These are phyloP conservation scores for Bjerkandera adusta DNA, from an alignment of 1,284 basidiomycete species.

Conservation along the genomic window DNA sequence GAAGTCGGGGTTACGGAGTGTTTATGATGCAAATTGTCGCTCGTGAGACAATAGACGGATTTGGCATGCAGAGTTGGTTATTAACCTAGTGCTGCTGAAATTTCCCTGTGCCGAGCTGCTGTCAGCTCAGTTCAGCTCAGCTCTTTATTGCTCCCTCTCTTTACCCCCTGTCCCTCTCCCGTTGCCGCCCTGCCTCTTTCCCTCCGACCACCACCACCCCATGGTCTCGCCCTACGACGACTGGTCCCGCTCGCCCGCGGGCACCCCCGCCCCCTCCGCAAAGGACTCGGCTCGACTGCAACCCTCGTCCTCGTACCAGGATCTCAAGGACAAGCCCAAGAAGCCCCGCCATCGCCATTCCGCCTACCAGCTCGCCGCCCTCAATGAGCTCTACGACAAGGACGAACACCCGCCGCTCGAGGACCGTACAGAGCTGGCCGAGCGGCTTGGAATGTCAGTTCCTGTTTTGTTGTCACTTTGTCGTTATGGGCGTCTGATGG, in stretches of 20 bases:
- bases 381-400: constrained; percentile 74
- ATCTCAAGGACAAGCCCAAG: constrained; percentile 47
- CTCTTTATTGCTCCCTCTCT: constrained; percentile 22
- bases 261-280: constrained; percentile 19
- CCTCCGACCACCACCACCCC: constrained; percentile 14
- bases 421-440: constrained; percentile 61
- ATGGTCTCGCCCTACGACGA: constrained; percentile 34
- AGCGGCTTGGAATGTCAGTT: constrained; percentile 70
- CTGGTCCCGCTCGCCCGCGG: constrained; percentile 25
- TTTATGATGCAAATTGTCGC: constrained; percentile 26
- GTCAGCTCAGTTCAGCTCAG: constrained; percentile 20
- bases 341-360: constrained; percentile 76
- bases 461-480: constrained; percentile 16
- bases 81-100: constrained; percentile 31
- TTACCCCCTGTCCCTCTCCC: constrained; percentile 22
- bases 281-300: constrained; percentile 29
- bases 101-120: constrained; percentile 28
- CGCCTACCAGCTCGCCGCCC: constrained; percentile 62
- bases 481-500: constrained; percentile 12
- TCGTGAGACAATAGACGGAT: constrained; percentile 35
- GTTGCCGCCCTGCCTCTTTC: constrained; percentile 16
- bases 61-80: constrained; percentile 30
- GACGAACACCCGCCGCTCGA: constrained; percentile 74
- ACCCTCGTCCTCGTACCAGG: constrained; percentile 23
- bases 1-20: constrained; percentile 28